Evolutionary conservation across 352 stramenopile genomes (phyloP).

Genomic region (Blastocystis sp.): DNA sequence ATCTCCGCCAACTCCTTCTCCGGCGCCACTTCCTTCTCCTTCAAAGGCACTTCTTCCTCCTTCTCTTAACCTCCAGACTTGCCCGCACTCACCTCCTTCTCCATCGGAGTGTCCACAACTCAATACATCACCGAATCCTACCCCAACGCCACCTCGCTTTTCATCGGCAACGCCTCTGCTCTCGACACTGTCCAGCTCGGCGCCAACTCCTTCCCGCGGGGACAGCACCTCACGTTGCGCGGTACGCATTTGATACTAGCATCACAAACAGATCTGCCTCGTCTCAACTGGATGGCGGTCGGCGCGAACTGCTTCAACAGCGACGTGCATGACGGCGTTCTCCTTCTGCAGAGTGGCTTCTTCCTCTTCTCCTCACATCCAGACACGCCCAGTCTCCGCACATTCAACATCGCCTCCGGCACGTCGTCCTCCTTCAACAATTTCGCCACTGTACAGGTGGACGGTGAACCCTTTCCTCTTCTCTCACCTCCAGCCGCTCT

Average conservation of each 20-base stretch:
- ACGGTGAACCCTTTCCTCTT: neutral
- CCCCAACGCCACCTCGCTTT: neutral
- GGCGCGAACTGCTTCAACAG: neutral
- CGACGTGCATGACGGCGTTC: neutral
- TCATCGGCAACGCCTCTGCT: neutral
- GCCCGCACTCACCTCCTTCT: neutral
- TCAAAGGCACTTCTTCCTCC: neutral
- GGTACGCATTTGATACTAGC: neutral
- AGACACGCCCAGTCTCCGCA: neutral
- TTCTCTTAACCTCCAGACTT: neutral
- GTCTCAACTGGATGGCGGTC: neutral
- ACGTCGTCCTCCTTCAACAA: neutral
- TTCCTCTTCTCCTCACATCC: neutral
- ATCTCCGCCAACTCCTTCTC: neutral
- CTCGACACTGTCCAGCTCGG: neutral
- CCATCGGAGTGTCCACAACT: neutral
- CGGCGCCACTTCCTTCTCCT: neutral
- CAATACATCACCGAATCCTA: neutral
- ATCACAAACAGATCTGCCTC: neutral
- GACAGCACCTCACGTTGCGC: neutral
- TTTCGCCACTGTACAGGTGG: neutral
- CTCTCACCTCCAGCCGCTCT: neutral
- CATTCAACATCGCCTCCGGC: neutral
- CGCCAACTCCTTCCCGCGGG: neutral
- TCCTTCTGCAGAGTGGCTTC: neutral